phyloP scores from a whole-genome alignment of 2,329 filamentous ascomycete genomes.

The Colletotrichum lupini region DNA sequence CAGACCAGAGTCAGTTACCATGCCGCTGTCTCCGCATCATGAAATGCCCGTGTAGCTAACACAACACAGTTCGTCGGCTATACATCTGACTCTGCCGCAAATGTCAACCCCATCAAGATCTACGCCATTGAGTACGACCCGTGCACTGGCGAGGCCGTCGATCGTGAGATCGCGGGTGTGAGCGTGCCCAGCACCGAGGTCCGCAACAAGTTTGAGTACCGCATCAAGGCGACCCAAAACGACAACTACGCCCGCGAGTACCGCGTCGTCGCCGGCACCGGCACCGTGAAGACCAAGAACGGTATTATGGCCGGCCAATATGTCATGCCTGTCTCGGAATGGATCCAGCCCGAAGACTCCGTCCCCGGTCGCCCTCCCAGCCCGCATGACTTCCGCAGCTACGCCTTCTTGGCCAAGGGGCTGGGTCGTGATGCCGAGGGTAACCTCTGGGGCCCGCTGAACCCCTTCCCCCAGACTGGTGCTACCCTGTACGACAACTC shows the following conservation, averaged over 20 bases:
- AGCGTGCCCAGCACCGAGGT: conserved; percentile 41
- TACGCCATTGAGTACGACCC: conserved; percentile 53
- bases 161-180: conserved; percentile 47
- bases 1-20: conserved; percentile 39
- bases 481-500: conserved; percentile 30
- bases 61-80: conserved; percentile 49
- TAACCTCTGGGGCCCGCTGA: conserved; percentile 49
- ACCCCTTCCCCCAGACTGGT: conserved; percentile 44
- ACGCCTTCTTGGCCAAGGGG: conserved; percentile 45
- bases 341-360: conserved; percentile 55
- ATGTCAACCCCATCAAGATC: conserved; percentile 46
- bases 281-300: conserved; percentile 48
- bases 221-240: conserved; percentile 41
- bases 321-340: conserved; percentile 52
- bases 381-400: conserved; percentile 47
- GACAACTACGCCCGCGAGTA: conserved; percentile 54
- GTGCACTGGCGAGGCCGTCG: conserved; percentile 51
- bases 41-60: background rate
- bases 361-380: conserved; percentile 47
- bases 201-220: conserved; percentile 53
- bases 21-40: background rate
- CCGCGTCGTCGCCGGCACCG: conserved; percentile 46
- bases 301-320: conserved; percentile 54
- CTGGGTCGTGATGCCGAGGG: conserved; percentile 42
- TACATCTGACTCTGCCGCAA: conserved; percentile 45